Conservation (phyloP, 164 flowering plant species). For the Sedum album region DNA sequence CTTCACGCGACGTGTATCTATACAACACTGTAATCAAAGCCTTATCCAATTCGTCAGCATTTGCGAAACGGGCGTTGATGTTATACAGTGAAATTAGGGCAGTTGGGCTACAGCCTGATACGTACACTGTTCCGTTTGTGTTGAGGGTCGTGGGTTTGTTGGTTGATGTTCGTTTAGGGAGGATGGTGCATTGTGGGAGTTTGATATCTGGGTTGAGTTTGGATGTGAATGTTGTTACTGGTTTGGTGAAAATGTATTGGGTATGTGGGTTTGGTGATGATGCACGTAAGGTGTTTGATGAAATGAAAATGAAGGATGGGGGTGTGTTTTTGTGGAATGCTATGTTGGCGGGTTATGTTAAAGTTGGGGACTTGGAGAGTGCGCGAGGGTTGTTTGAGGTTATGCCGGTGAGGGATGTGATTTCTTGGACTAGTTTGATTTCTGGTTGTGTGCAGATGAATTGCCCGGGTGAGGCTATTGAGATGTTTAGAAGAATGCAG, state of each 20-base stretch:
- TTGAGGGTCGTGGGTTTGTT: conserved; percentile 37
- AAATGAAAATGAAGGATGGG: conserved; percentile 10
- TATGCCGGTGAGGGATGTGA: conserved; percentile 46
- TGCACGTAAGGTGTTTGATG: conserved; percentile 52
- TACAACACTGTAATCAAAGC: conserved; percentile 47
- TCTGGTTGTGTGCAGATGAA: conserved; percentile 42
- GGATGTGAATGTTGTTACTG: conserved; percentile 30
- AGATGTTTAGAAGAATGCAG: conserved; percentile 45
- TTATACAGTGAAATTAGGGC: conserved; percentile 24
- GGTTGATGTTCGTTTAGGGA: conserved; percentile 20
- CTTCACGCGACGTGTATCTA: conserved; percentile 24
- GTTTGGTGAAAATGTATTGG: conserved; percentile 42
- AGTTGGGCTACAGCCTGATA: conserved; percentile 35
- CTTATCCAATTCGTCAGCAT: conserved; percentile 16
- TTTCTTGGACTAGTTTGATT: conserved; percentile 55
- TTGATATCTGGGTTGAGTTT: conserved; percentile 26
- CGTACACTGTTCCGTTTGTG: conserved; percentile 47
- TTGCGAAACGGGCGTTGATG: conserved; percentile 27
- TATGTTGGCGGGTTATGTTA: conserved; percentile 45
- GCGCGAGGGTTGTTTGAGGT: conserved; percentile 39
- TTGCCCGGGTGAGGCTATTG: conserved; percentile 36
- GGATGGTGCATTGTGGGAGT: conserved; percentile 36
- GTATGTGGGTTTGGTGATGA: conserved; percentile 22
- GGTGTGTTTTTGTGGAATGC: conserved; percentile 50
- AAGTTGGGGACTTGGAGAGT: conserved; percentile 33